phyloP scores from a whole-genome alignment of 805 yeast species.

The Kodamaea hsintzibuensis region DNA sequence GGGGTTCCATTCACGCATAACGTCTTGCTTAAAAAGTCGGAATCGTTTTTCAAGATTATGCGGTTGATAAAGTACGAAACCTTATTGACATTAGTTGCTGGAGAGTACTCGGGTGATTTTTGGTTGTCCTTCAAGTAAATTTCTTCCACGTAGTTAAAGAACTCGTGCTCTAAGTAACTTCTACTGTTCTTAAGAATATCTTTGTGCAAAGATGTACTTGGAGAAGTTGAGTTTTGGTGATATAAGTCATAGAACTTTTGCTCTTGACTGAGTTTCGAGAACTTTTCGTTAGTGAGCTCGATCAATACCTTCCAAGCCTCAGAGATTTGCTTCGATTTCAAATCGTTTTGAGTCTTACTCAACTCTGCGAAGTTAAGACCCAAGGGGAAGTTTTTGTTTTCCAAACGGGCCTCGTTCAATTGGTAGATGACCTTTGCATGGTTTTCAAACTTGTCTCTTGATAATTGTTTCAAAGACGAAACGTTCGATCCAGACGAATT shows the following conservation, averaged over 20 bases:
- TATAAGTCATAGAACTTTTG: constrained; percentile 29
- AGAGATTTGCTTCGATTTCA: constrained; percentile 66
- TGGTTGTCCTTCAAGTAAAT: constrained; percentile 58
- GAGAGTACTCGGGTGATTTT: constrained; percentile 38
- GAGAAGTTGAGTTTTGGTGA: constrained; percentile 23
- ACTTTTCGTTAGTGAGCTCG: constrained; percentile 43
- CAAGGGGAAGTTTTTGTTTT: constrained; percentile 52
- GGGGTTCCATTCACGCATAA: constrained; percentile 74
- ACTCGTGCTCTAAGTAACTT: constrained; percentile 70
- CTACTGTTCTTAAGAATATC: constrained; percentile 57
- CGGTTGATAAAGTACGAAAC: constrained; percentile 57
- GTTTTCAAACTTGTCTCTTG: constrained; percentile 63
- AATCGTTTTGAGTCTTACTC: constrained; percentile 57
- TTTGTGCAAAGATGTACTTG: constrained; percentile 30
- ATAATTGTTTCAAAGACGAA: constrained; percentile 33
- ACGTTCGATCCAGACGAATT: constrained; percentile 8
- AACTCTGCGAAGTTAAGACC: constrained; percentile 61
- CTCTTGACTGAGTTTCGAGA: constrained; percentile 34
- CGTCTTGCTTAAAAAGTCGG: constrained; percentile 27
- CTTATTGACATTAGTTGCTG: constrained; percentile 69
- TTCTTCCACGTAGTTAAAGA: constrained; percentile 69
- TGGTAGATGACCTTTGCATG: constrained; percentile 72
- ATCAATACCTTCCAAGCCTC: constrained; percentile 74
- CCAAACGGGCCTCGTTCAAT: constrained; percentile 68
- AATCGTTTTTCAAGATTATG: constrained; percentile 32